Evolutionary conservation across 208 protist species (phyloP).

Genomic region (Acanthamoeba royreba): DNA sequence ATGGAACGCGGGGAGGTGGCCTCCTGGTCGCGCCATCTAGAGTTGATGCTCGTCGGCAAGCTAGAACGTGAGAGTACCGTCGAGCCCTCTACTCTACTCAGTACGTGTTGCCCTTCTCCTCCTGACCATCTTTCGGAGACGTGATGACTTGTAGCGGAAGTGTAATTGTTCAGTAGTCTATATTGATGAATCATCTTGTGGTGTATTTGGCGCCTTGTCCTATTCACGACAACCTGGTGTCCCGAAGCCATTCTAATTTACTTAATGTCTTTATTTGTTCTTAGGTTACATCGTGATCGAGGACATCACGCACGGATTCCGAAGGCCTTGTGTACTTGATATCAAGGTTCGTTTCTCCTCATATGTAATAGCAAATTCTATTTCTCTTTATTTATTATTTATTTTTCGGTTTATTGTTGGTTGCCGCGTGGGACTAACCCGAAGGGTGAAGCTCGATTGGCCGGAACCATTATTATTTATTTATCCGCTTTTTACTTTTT

Average conservation of each 20-base stretch:
- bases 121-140: background rate
- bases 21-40: background rate
- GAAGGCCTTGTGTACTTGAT: background rate
- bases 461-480: background rate
- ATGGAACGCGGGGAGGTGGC: background rate
- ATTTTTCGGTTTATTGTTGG: too few relatives aligned
- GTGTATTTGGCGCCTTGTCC: too few relatives aligned
- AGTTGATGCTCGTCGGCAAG: background rate
- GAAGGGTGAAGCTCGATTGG: too few relatives aligned
- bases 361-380: too few relatives aligned
- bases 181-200: background rate
- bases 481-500: background rate
- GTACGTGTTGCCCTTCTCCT: background rate
- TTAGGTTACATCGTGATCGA: background rate
- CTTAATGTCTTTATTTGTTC: too few relatives aligned
- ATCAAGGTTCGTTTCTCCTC: slow-evolving; percentile 3
- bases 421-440: too few relatives aligned
- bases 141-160: too few relatives aligned
- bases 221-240: too few relatives aligned
- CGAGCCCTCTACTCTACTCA: background rate
- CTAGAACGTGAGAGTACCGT: background rate
- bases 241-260: too few relatives aligned
- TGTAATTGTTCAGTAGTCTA: too few relatives aligned
- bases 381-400: too few relatives aligned
- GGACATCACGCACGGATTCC: background rate